Conservation (phyloP, 179 eudicot genomes). For the Drosera spatulata region DNA sequence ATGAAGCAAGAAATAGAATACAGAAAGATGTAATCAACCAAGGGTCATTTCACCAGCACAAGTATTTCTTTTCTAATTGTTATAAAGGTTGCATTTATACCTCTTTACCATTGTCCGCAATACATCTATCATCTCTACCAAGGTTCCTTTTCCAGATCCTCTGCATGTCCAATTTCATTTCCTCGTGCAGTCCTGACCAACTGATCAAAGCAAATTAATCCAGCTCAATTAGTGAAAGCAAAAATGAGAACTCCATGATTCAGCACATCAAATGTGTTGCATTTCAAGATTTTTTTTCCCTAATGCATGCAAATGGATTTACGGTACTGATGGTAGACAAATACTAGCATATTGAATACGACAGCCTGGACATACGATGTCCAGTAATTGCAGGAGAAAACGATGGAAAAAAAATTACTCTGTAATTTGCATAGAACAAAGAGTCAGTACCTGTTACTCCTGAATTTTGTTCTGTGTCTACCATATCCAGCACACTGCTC, state of each 20-base stretch:
- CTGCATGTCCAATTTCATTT: constrained; percentile 97
- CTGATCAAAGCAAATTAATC: constrained; percentile 27
- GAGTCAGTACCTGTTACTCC: constrained; percentile 50
- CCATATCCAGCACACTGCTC: constrained; percentile 99
- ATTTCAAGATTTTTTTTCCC: no score
- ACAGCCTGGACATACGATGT: neutral
- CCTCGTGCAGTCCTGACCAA: constrained; percentile 82
- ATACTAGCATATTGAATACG: neutral
- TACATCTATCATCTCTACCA: constrained; percentile 99
- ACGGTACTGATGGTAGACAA: neutral
- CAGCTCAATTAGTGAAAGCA: constrained; percentile 4
- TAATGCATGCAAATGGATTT: no score
- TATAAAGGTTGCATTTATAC: constrained; percentile 18
- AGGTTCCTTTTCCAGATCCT: constrained; percentile 98
- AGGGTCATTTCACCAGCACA: neutral
- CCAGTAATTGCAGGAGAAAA: neutral
- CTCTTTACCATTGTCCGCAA: constrained; percentile 96
- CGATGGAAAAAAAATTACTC: neutral
- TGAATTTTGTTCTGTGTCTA: constrained; percentile 84
- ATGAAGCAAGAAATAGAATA: neutral
- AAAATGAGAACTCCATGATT: neutral
- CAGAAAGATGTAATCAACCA: neutral
- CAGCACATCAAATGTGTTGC: neutral
- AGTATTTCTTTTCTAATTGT: neutral
- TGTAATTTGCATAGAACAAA: neutral